These are phyloP conservation scores for Symbiodinium natans DNA, from an alignment of 73 alveolate species.

Conservation along the genomic window DNA sequence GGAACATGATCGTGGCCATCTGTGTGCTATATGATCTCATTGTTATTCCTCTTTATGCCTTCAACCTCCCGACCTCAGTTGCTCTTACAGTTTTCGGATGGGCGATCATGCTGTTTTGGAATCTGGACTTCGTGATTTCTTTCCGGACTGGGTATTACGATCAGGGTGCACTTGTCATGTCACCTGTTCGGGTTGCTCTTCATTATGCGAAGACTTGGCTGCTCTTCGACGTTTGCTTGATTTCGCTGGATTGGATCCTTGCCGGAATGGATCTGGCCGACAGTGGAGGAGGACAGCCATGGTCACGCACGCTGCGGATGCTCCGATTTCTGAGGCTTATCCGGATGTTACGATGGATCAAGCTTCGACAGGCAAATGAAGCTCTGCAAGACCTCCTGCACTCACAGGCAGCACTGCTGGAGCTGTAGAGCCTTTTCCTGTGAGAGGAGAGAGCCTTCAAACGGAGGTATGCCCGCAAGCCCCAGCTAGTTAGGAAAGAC, in stretches of 20 bases:
- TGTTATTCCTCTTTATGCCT: constrained; percentile 54
- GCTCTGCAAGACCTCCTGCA: constrained; percentile 62
- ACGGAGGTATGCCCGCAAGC: too few relatives aligned
- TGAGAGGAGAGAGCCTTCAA: too few relatives aligned
- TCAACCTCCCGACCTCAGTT: not conserved
- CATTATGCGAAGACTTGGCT: constrained; percentile 83
- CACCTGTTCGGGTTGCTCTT: constrained; percentile 17
- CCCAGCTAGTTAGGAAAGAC: too few relatives aligned
- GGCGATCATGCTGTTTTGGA: constrained; percentile 44
- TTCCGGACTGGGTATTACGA: constrained; percentile 62
- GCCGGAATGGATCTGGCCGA: constrained; percentile 1
- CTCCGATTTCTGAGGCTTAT: constrained; percentile 70
- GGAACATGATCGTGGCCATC: constrained; percentile 36
- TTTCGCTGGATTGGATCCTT: constrained; percentile 65
- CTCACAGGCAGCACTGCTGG: constrained; percentile 49
- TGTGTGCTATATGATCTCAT: constrained; percentile 50
- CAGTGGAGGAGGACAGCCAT: not conserved
- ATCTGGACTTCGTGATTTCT: not conserved
- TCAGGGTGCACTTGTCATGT: constrained; percentile 27
- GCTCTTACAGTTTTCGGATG: constrained; percentile 5
- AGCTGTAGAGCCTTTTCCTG: too few relatives aligned
- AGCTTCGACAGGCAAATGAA: constrained; percentile 64
- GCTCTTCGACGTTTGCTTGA: constrained; percentile 30
- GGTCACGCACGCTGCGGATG: constrained; percentile 78
- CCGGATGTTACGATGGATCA: constrained; percentile 80